Evolutionary conservation across 805 yeast species (phyloP).

Genomic region (Barnettozyma pratensis): DNA sequence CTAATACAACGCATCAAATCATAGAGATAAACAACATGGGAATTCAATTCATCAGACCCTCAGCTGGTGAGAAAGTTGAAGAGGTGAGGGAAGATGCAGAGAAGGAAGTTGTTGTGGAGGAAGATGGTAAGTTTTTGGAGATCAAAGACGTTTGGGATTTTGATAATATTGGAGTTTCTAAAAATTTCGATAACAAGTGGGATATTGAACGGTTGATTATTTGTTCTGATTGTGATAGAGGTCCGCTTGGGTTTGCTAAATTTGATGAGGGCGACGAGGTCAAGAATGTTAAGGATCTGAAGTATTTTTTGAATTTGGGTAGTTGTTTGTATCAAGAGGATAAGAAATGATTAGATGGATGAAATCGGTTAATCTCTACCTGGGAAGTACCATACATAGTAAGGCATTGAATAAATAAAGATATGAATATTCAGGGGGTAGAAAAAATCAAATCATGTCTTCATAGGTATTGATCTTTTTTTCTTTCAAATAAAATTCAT

Average conservation of each 20-base stretch:
- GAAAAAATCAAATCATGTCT: background rate
- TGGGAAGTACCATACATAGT: too few relatives aligned
- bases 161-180: conserved; percentile 74
- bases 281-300: conserved; percentile 34
- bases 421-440: too few relatives aligned
- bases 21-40: background rate
- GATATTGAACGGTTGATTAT: conserved; percentile 48
- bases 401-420: too few relatives aligned
- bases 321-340: conserved; percentile 38
- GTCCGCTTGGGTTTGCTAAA: conserved; percentile 71
- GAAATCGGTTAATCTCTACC: too few relatives aligned
- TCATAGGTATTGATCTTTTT: conserved; percentile 7
- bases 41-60: conserved; percentile 4
- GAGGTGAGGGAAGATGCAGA: background rate
- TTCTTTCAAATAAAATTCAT: conserved; percentile 12
- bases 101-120: conserved; percentile 1
- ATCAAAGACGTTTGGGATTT: conserved; percentile 70
- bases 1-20: background rate
- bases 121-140: conserved; percentile 30
- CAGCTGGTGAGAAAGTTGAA: background rate
- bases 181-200: conserved; percentile 14
- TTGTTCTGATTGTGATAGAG: conserved; percentile 75
- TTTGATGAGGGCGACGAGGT: conserved; percentile 20
- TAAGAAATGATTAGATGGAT: too few relatives aligned
- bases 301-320: conserved; percentile 39